phyloP scores from a whole-genome alignment of 768 basidiomycete genomes.

The Leucosporidium yakuticum region DNA sequence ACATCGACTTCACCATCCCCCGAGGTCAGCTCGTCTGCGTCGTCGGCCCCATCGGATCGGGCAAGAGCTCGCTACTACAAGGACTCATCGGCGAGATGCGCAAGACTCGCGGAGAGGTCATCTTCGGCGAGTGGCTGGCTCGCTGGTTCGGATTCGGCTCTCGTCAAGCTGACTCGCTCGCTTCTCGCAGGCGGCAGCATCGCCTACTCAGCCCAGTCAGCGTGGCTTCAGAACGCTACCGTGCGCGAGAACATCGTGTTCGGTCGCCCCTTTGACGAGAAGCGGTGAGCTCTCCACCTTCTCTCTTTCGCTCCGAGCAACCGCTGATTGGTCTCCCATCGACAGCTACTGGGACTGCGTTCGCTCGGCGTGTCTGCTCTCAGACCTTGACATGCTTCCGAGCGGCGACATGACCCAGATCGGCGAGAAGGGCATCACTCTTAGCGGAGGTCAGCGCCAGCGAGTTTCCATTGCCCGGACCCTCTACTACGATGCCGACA shows the following conservation, averaged over 20 bases:
- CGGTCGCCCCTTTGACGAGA: conserved; percentile 71
- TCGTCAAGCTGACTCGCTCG: neutral
- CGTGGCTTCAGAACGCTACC: conserved; percentile 80
- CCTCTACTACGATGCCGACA: conserved; percentile 76
- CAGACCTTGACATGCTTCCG: conserved; percentile 31
- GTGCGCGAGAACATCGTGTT: conserved; percentile 86
- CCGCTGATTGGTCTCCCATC: neutral
- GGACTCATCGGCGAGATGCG: conserved; percentile 80
- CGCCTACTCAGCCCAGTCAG: conserved; percentile 33
- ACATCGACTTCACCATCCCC: conserved; percentile 64
- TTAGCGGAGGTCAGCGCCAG: conserved; percentile 76
- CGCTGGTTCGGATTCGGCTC: too few species aligned
- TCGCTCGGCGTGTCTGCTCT: conserved; percentile 21
- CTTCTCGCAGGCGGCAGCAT: too few species aligned
- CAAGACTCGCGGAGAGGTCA: conserved; percentile 58
- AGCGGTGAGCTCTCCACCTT: conserved; percentile 45
- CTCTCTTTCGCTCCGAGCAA: conserved; percentile 1
- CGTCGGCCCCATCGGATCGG: conserved; percentile 60
- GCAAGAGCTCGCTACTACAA: conserved; percentile 64
- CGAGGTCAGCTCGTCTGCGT: conserved; percentile 71
- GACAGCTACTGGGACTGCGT: conserved; percentile 13
- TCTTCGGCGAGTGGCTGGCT: conserved; percentile 56
- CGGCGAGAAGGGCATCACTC: conserved; percentile 79
- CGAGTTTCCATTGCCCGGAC: conserved; percentile 77
- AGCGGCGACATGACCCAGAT: conserved; percentile 46